Evolutionary conservation across 371 early-diverging fungal species (phyloP), one percentile per base, ranked within the genome.

Genomic region (Mucor irregularis): DNA sequence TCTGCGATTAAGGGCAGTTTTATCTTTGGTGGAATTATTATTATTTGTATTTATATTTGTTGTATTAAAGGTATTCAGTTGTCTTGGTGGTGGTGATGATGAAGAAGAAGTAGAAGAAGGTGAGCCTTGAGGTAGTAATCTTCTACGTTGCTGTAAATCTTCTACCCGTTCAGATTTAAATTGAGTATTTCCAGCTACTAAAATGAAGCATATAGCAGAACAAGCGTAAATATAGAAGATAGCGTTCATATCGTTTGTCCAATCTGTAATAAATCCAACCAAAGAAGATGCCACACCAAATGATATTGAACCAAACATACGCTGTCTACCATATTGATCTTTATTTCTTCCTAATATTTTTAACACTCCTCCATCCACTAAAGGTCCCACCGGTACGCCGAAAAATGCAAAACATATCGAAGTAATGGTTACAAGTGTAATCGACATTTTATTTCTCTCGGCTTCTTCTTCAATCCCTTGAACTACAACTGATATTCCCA

Each of bases 281-380:
- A 79, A 39, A 2, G 73, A 72, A 1, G 74, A 76, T 1, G 80
- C 76, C 6, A 79, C 65, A 42, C 80, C 80, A 49, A 74, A 76
- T 8, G 80, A 65, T 30, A 79, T 76, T 7, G 80, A 79, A 11
- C 80, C 80, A 67, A 66, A 79, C 80, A 79, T 79, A 24, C 80
- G 72, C 48, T 79, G 80, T 16, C 76, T 63, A 17, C 80, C 80
- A 47, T 79, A 79, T 25, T 74, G 76, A 38, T 79, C 74, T 53
- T 79, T 79, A 26, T 74, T 71, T 38, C 70, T 63, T 1, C 80
- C 80, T 14, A 79, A 42, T 22, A 79, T 79, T 37, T 76, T 79
- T 10, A 79, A 53, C 0, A 79, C 80, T 5, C 80, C 80, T 26
- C 80, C 80, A 53, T 79, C 80, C 30, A 79, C 80, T 9, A 79